phyloP scores from a whole-genome alignment of 257 asterid genomes.

The Ophiorrhiza pumila region DNA sequence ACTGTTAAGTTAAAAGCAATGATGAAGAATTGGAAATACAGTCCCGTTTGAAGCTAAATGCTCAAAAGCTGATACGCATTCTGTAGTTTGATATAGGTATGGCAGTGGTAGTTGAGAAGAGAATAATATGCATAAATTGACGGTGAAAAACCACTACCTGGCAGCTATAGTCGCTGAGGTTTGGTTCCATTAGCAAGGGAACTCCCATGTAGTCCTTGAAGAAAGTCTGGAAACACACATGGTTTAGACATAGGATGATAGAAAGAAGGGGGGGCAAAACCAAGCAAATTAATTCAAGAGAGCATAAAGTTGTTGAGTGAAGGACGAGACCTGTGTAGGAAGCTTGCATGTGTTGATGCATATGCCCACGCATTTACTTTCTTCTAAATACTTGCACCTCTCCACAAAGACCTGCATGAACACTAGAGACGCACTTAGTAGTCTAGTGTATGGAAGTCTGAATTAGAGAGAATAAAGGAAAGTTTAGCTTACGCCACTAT shows the following conservation, averaged over 20 bases:
- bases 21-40: background rate
- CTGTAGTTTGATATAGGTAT: background rate
- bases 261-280: background rate
- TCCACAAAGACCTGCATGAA: slow-evolving; percentile 71
- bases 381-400: slow-evolving; percentile 88
- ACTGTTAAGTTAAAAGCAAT: slow-evolving; percentile 34
- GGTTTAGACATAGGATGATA: no score
- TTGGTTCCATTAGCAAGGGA: slow-evolving; percentile 80
- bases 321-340: slow-evolving; percentile 68
- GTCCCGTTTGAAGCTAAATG: background rate
- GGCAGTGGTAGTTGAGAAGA: background rate
- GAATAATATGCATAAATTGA: background rate
- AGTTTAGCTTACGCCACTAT: slow-evolving; percentile 82
- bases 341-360: slow-evolving; percentile 85
- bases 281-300: slow-evolving; percentile 4
- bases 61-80: background rate
- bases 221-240: slow-evolving; percentile 39
- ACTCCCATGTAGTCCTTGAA: slow-evolving; percentile 86
- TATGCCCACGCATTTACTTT: slow-evolving; percentile 87
- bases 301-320: background rate
- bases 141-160: slow-evolving; percentile 53
- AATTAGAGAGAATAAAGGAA: no score
- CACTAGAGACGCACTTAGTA: no score
- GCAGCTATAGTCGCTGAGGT: slow-evolving; percentile 75
- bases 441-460: no score